A percentile compares a stretch with the other conserved stretches of the same genome.
phyloP scores from a whole-genome alignment of 306 rosid species.

The Malus orientalis region DNA sequence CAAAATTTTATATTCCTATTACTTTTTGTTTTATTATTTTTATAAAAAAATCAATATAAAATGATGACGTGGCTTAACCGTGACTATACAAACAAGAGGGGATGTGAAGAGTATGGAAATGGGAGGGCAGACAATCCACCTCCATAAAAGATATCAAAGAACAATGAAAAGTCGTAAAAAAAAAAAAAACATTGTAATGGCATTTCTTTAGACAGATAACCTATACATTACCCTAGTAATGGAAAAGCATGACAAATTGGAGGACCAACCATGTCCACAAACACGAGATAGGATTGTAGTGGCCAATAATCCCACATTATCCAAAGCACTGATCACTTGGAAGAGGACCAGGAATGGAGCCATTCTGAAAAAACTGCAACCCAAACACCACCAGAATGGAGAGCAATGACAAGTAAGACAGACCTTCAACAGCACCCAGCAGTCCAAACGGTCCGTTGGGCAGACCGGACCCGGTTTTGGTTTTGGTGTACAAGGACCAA shows the following conservation, averaged over 20 bases:
- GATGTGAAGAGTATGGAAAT: no score
- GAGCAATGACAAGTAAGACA: constrained; percentile 52
- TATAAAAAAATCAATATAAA: no score
- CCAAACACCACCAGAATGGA: constrained; percentile 72
- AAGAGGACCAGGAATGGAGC: constrained; percentile 83
- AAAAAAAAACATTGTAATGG: background rate
- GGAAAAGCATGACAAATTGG: background rate
- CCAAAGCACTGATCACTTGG: constrained; percentile 90
- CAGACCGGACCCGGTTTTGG: constrained; percentile 79
- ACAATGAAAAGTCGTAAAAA: background rate
- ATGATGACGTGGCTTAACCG: no score
- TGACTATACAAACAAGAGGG: no score
- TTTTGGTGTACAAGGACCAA: constrained; percentile 75
- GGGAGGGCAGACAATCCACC: no score
- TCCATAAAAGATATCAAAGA: background rate
- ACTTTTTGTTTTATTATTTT: no score
- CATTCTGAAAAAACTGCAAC: constrained; percentile 64
- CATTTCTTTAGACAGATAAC: background rate
- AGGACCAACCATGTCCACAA: constrained; percentile 36
- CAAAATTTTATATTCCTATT: no score
- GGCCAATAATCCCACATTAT: constrained; percentile 22
- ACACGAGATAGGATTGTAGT: constrained; percentile 22
- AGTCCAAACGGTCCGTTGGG: constrained; percentile 82
- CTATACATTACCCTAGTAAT: background rate
- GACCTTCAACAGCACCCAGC: constrained; percentile 85